A percentile compares a stretch with the other conserved stretches of the same genome.
phyloP scores from a whole-genome alignment of 2,329 filamentous ascomycete genomes.

The Colletotrichum higginsianum region DNA sequence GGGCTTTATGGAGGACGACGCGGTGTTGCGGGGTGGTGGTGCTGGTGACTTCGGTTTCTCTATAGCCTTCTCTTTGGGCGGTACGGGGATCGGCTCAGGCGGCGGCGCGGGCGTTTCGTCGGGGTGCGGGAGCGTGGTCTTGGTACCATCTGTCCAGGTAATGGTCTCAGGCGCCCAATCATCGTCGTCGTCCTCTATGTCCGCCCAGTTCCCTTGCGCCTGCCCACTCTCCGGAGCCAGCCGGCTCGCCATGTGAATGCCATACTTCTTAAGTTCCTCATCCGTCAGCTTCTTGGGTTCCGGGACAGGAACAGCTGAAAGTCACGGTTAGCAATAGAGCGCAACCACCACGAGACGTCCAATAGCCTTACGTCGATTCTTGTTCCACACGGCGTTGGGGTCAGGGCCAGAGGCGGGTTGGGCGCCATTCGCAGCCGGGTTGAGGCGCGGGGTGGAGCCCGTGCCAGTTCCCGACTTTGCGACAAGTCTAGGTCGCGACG shows the following conservation, averaged over 20 bases:
- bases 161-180: slow-evolving; percentile 90
- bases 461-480: slow-evolving; percentile 79
- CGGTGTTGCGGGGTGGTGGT: slow-evolving; percentile 48
- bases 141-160: slow-evolving; percentile 90
- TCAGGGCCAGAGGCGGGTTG: slow-evolving; percentile 76
- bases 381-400: slow-evolving; percentile 87
- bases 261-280: slow-evolving; percentile 88
- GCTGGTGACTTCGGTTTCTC: slow-evolving; percentile 64
- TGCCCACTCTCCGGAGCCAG: slow-evolving; percentile 81
- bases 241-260: slow-evolving; percentile 87
- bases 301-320: slow-evolving; percentile 71
- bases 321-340: slow-evolving; percentile 46
- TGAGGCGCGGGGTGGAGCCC: slow-evolving; percentile 63
- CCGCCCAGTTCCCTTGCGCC: slow-evolving; percentile 88
- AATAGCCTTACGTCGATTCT: slow-evolving; percentile 79
- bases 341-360: slow-evolving; percentile 6
- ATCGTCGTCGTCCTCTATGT: slow-evolving; percentile 90
- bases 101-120: slow-evolving; percentile 62
- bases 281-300: slow-evolving; percentile 88
- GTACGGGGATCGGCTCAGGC: slow-evolving; percentile 48
- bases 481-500: slow-evolving; percentile 79
- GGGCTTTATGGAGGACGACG: slow-evolving; percentile 61
- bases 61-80: slow-evolving; percentile 48
- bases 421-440: slow-evolving; percentile 67
- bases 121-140: slow-evolving; percentile 78